Base-by-base conservation (phyloP, 306 rosid genomes). In the Hippophae rhamnoides region DNA sequence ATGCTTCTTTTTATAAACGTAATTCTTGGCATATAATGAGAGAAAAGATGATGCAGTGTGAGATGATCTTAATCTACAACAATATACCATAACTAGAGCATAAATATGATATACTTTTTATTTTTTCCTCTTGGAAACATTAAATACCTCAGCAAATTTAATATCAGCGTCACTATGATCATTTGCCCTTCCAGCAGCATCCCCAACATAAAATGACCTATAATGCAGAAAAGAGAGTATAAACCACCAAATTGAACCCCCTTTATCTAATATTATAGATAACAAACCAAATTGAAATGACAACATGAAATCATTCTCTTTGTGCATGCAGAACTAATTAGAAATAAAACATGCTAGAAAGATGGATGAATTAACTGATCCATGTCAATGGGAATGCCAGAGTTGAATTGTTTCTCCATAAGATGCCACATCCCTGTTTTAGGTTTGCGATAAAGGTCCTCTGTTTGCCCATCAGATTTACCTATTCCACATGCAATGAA, bases 151-250 rank as follows among this genome's bases (percentile, higher is more conserved):
- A 5, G 96, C 95, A 72, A 90, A 90, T 68, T 76, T 81, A 45
- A 81, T 68, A 78, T 90, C 98, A 53, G 96, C 87, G 69, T 87
- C 96, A 72, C 98, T 83, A 27, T 90, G 98, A 80, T 90, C 98
- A 3, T 69, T 65, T 13, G 38, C 11, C 83, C 98, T 79, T 46
- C 98, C 98, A 7, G 98, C 98, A 49, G 98, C 98, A 73, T 90
- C 98, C 47, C 98, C 96, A 10, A 90, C 96, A 60, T 90, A 90
- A 62, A 90, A 90, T 54, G 96, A 87, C 65, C 97, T 89, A 63
- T 71, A 79, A 26, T 48, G 67, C 53, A 72, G 68, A 67, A 69
- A 52, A 78, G 47, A 0, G 14, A 31, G 27, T 64, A 61, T 60
- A 61, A n/a, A 44, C 11, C 49, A 40, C 10, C 31, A 13, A 5